Conservation (phyloP, 768 basidiomycete genomes). For the Lyophyllum semitale region DNA sequence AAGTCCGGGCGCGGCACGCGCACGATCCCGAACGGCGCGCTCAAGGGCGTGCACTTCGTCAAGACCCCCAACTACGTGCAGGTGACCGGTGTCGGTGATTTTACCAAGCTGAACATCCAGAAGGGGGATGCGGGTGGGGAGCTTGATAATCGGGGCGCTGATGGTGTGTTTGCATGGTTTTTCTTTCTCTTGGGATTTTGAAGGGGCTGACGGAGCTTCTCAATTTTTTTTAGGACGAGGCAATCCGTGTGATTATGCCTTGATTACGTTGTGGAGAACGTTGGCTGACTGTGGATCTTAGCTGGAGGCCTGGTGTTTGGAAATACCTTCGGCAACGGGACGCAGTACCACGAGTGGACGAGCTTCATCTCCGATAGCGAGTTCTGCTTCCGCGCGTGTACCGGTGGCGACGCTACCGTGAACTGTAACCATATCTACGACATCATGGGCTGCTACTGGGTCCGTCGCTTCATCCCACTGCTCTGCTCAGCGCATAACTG, state of each 20-base stretch:
- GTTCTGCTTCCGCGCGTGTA: slow-evolving; percentile 77
- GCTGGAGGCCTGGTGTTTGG: slow-evolving; percentile 77
- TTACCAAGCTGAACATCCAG: slow-evolving; percentile 65
- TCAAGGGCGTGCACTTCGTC: slow-evolving; percentile 71
- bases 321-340: slow-evolving; percentile 49
- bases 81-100: slow-evolving; percentile 63
- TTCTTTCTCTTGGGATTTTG: background rate
- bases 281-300: too few species aligned
- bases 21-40: slow-evolving; percentile 65
- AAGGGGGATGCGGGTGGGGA: slow-evolving; percentile 65
- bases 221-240: slow-evolving; percentile 37
- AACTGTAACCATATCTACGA: slow-evolving; percentile 83
- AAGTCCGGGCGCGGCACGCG: slow-evolving; percentile 74
- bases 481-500: background rate
- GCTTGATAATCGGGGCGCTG: slow-evolving; percentile 72
- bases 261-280: background rate
- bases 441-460: slow-evolving; percentile 61
- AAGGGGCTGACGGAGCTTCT: background rate
- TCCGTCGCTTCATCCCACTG: slow-evolving; percentile 21
- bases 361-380: slow-evolving; percentile 69
- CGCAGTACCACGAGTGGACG: slow-evolving; percentile 82
- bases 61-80: slow-evolving; percentile 67
- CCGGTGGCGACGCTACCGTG: slow-evolving; percentile 53
- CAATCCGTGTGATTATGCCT: slow-evolving; percentile 28
- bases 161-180: slow-evolving; percentile 32